Percentiles rank a stretch among this genome's conserved stretches.
Conservation (phyloP, 495 filamentous ascomycete species). For the Hypoxylon trugodes region DNA sequence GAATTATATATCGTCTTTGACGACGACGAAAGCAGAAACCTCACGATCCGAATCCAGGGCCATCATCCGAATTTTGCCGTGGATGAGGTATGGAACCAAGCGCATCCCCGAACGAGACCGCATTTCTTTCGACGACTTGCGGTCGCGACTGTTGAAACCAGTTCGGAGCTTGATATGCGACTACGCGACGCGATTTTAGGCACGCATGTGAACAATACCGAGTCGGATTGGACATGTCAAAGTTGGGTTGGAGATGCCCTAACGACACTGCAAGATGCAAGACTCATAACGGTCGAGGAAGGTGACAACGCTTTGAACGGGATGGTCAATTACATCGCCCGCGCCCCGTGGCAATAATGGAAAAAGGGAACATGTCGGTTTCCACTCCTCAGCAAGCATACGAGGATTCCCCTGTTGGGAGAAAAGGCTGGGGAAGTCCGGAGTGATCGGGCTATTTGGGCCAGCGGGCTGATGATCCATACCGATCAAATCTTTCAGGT, state of each 20-base stretch:
- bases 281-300: conserved; percentile 43
- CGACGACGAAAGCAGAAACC: conserved; percentile 41
- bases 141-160: conserved; percentile 41
- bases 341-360: conserved; percentile 42
- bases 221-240: conserved; percentile 43
- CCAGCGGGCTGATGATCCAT: conserved; percentile 3
- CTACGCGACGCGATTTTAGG: conserved; percentile 41
- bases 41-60: conserved; percentile 44
- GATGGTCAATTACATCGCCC: conserved; percentile 46
- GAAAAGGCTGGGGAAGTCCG: conserved; percentile 5
- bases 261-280: conserved; percentile 44
- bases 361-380: neutral
- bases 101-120: conserved; percentile 41
- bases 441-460: conserved; percentile 12
- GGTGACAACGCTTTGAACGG: conserved; percentile 44
- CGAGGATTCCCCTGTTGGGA: neutral
- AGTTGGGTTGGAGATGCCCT: conserved; percentile 46
- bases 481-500: conserved; percentile 10
- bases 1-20: conserved; percentile 44
- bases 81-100: conserved; percentile 42
- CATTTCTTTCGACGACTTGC: conserved; percentile 43
- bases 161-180: conserved; percentile 33
- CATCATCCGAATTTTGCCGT: conserved; percentile 40
- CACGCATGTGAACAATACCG: conserved; percentile 43
- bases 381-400: conserved; percentile 22